Evolutionary conservation across 495 filamentous ascomycete species (phyloP).

Genomic region (Aspergillus incahuasiensis): DNA sequence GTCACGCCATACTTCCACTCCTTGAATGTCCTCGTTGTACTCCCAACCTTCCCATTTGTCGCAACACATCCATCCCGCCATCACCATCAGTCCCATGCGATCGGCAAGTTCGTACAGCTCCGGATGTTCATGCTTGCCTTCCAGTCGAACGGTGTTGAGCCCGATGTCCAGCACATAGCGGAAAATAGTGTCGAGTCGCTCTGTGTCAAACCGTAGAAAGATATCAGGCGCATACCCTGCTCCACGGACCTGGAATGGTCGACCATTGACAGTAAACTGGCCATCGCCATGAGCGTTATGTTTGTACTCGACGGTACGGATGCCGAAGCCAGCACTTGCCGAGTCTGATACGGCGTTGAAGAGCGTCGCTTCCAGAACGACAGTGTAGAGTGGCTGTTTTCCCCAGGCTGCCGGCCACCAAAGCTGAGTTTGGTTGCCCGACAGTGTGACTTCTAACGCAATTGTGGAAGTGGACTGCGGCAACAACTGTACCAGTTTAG

Average conservation of each 20-base stretch:
- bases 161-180: slow-evolving; percentile 54
- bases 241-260: slow-evolving; percentile 56
- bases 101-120: slow-evolving; percentile 56
- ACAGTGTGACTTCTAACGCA: slow-evolving; percentile 33
- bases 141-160: slow-evolving; percentile 58
- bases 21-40: slow-evolving; percentile 52
- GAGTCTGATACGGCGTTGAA: slow-evolving; percentile 37
- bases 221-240: slow-evolving; percentile 58
- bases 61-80: slow-evolving; percentile 65
- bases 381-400: slow-evolving; percentile 63
- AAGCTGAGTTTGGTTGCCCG: slow-evolving; percentile 56
- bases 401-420: slow-evolving; percentile 82
- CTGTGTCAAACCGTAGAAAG: slow-evolving; percentile 52
- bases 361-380: slow-evolving; percentile 36
- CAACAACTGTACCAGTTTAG: slow-evolving; percentile 31
- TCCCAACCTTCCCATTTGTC: slow-evolving; percentile 65
- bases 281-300: slow-evolving; percentile 53
- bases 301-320: slow-evolving; percentile 49
- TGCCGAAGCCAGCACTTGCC: slow-evolving; percentile 42
- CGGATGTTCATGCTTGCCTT: slow-evolving; percentile 62
- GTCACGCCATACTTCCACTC: slow-evolving; percentile 41
- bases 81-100: slow-evolving; percentile 55
- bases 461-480: slow-evolving; percentile 36
- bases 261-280: slow-evolving; percentile 50
- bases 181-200: slow-evolving; percentile 41